Evolutionary conservation across 768 basidiomycete genomes (phyloP).

Genomic region (Russula lepida): DNA sequence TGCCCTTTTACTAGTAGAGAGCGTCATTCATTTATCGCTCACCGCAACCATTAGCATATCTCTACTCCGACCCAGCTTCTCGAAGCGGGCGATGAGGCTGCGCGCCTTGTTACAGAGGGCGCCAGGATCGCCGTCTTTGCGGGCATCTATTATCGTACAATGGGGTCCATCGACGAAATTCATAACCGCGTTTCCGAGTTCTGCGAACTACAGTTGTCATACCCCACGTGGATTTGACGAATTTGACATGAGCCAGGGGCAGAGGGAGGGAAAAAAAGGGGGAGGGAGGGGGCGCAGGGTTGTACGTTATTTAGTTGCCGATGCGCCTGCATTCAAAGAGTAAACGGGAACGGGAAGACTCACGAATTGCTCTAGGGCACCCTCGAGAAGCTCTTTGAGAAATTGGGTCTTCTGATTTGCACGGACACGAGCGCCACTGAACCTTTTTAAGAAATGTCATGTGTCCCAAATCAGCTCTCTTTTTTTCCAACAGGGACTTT

Average conservation of each 20-base stretch:
- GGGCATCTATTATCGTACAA: conserved; percentile 42
- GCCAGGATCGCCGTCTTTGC: conserved; percentile 30
- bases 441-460: conserved; percentile 12
- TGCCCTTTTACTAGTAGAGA: neutral
- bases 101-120: conserved; percentile 38
- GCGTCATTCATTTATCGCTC: conserved; percentile 19
- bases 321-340: neutral
- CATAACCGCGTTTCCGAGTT: conserved; percentile 38
- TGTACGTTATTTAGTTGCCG: conserved; percentile 7
- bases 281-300: neutral
- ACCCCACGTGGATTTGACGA: no score
- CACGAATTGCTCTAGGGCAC: conserved; percentile 14
- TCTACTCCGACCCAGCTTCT: conserved; percentile 31
- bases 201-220: conserved; percentile 35
- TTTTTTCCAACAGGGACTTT: neutral
- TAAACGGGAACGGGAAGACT: neutral
- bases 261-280: neutral
- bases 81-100: conserved; percentile 35
- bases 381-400: conserved; percentile 12
- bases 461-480: neutral
- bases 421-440: conserved; percentile 7
- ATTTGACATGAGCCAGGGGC: neutral
- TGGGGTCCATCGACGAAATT: conserved; percentile 42
- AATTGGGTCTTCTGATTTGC: conserved; percentile 10
- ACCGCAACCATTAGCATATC: conserved; percentile 45